These are phyloP conservation scores for Backusella australiensis DNA, from an alignment of 192 early-diverging fungal genomes.

Conservation along the genomic window DNA sequence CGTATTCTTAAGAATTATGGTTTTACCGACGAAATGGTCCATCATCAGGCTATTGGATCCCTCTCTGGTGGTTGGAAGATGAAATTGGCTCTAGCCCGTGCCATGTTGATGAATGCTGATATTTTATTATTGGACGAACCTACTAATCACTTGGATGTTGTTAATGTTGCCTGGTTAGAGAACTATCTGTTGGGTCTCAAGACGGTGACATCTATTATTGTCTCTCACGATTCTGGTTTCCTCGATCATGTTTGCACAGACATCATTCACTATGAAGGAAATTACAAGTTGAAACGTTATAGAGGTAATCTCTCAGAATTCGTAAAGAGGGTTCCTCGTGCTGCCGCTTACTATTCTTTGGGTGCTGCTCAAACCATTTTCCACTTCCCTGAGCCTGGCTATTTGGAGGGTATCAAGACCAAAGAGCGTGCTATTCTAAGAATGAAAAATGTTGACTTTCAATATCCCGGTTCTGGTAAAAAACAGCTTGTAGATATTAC, in stretches of 20 bases:
- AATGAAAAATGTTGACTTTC: conserved; percentile 68
- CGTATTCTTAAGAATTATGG: conserved; percentile 59
- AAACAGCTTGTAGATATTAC: conserved; percentile 60
- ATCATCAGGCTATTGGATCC: conserved; percentile 59
- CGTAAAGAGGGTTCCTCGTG: conserved; percentile 71
- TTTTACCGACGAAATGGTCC: conserved; percentile 64
- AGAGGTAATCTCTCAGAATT: conserved; percentile 78
- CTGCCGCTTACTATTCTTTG: conserved; percentile 74
- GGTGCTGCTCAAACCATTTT: conserved; percentile 62
- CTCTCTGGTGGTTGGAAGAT: conserved; percentile 90
- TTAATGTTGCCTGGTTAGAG: conserved; percentile 55
- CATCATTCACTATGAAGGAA: conserved; percentile 80
- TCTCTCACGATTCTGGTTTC: conserved; percentile 88
- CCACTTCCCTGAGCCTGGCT: conserved; percentile 71
- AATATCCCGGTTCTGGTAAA: conserved; percentile 63
- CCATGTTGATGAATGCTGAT: conserved; percentile 83
- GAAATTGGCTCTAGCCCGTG: conserved; percentile 83
- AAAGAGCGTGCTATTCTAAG: conserved; percentile 76
- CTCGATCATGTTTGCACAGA: conserved; percentile 78
- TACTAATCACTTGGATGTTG: conserved; percentile 82
- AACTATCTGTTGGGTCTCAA: conserved; percentile 70
- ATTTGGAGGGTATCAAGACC: conserved; percentile 72
- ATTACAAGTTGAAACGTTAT: conserved; percentile 72
- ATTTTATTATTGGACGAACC: conserved; percentile 83
- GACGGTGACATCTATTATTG: conserved; percentile 79